phyloP scores from a whole-genome alignment of 2,329 filamentous ascomycete species.

The Xylaria sp. region DNA sequence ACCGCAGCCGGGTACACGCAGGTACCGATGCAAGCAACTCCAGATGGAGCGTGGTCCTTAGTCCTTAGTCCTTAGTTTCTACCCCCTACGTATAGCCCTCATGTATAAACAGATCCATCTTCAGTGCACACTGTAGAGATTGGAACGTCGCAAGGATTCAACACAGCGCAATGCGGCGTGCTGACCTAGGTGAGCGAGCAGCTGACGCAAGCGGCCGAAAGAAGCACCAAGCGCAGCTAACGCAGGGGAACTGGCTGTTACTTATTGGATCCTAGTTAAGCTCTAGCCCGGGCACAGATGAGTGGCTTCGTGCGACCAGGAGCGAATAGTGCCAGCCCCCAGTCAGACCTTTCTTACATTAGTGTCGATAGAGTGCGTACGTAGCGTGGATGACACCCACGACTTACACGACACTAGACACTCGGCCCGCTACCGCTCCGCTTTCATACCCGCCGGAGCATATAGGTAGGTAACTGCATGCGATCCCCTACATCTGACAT shows the following conservation, averaged over 20 bases:
- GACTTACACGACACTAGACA: conserved; percentile 7
- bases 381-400: conserved; percentile 4
- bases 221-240: conserved; percentile 1
- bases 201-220: conserved; percentile 18
- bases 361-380: neutral
- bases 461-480: neutral
- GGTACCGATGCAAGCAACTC: conserved; percentile 34
- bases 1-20: conserved; percentile 24
- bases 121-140: conserved; percentile 4
- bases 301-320: neutral
- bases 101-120: neutral
- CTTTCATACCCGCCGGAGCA: neutral
- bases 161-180: conserved; percentile 14
- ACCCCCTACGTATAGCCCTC: no score
- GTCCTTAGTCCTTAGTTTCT: neutral
- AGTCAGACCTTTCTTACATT: conserved; percentile 5
- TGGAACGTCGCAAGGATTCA: conserved; percentile 18
- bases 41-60: conserved; percentile 20
- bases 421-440: conserved; percentile 36
- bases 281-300: neutral
- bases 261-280: conserved; percentile 8
- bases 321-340: conserved; percentile 12
- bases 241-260: conserved; percentile 22
- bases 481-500: conserved; percentile 5
- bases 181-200: conserved; percentile 34